Percentiles rank a stretch among this genome's conserved stretches.
These are phyloP conservation scores for Triangularia verruculosa DNA, from an alignment of 2,329 filamentous ascomycete species.

Conservation along the genomic window DNA sequence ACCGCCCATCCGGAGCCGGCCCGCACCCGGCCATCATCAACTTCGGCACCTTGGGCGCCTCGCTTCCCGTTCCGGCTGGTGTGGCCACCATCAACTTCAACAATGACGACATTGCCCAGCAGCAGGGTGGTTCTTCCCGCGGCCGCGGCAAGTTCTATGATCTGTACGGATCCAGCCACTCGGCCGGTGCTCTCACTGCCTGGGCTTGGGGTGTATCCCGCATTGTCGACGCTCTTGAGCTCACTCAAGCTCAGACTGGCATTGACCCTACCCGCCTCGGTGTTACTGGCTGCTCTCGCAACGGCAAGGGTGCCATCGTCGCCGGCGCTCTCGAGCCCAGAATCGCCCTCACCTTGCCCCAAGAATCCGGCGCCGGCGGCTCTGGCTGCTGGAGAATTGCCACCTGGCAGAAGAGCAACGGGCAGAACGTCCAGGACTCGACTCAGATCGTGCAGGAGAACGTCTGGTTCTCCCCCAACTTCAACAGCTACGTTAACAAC, in stretches of 20 bases:
- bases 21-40: slow-evolving; percentile 49
- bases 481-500: slow-evolving; percentile 52
- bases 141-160: slow-evolving; percentile 49
- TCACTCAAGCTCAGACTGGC: slow-evolving; percentile 32
- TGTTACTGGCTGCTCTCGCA: slow-evolving; percentile 50
- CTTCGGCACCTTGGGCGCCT: slow-evolving; percentile 47
- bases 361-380: slow-evolving; percentile 49
- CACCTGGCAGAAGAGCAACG: slow-evolving; percentile 37
- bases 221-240: slow-evolving; percentile 47
- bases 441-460: slow-evolving; percentile 52
- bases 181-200: slow-evolving; percentile 46
- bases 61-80: slow-evolving; percentile 44
- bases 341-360: slow-evolving; percentile 47
- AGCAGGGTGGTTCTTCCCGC: slow-evolving; percentile 47
- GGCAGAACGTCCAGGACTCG: slow-evolving; percentile 45
- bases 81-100: slow-evolving; percentile 49
- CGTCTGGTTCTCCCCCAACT: slow-evolving; percentile 48
- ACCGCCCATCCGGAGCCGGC: slow-evolving; percentile 34
- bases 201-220: slow-evolving; percentile 51
- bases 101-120: slow-evolving; percentile 50
- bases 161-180: slow-evolving; percentile 44
- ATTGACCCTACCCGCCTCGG: slow-evolving; percentile 40
- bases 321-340: slow-evolving; percentile 48
- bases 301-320: slow-evolving; percentile 50
- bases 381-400: slow-evolving; percentile 44